phyloP scores from a whole-genome alignment of 176 grass and related monocot genomes.

The Paspalum vaginatum region DNA sequence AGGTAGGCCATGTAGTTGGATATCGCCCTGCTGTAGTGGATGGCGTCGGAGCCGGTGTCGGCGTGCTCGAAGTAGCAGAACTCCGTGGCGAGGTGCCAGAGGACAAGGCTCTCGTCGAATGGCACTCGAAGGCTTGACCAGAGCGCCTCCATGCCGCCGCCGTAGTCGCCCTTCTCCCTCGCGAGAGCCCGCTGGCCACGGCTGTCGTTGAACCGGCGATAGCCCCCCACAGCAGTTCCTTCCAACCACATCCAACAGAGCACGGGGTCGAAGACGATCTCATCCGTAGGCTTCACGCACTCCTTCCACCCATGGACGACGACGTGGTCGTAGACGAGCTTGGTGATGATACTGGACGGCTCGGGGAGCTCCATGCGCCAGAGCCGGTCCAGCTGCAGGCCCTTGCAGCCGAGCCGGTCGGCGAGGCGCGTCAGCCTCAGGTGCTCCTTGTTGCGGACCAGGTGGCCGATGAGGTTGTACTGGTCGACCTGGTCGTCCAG shows the following conservation, averaged over 20 bases:
- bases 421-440: not conserved
- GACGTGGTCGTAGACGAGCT: not conserved
- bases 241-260: no score
- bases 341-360: not conserved
- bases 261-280: no score
- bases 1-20: conserved; percentile 37
- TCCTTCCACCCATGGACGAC: not conserved
- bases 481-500: not conserved
- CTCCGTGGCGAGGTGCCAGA: conserved; percentile 30
- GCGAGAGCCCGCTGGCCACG: not conserved
- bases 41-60: not conserved
- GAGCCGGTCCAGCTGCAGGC: not conserved
- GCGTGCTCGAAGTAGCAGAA: conserved; percentile 21
- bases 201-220: conserved; percentile 13
- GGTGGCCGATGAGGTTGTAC: conserved; percentile 9
- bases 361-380: not conserved
- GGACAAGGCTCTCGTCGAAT: conserved; percentile 10
- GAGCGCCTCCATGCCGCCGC: not conserved
- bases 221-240: not conserved
- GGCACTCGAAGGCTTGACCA: not conserved
- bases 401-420: accelerated
- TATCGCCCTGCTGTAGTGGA: not conserved
- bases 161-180: not conserved
- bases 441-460: not conserved
- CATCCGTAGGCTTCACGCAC: no score